Evolutionary conservation across 257 asterid genomes (phyloP), one percentile per base, ranked within the genome.

Genomic region (Lycium barbarum): DNA sequence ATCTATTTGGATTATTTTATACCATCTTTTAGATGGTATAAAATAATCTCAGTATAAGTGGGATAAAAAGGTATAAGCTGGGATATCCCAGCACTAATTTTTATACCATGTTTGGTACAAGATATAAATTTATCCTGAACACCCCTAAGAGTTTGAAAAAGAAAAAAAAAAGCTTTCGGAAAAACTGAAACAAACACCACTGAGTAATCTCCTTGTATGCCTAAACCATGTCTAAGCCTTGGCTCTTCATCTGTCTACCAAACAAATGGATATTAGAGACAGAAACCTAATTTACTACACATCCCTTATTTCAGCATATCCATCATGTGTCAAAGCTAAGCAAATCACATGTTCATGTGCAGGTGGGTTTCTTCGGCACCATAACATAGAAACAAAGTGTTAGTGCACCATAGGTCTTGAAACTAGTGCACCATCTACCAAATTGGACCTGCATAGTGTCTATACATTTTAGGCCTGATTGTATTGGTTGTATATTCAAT

Each of bases 201-300:
- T 59, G 18, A 59, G 22, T 59, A 59, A 59, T n/a, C 66, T 59
- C 67, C 67, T 7, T 13, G n/a, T 47, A 7, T 22, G 2, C 43
- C 47, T 15, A 26, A 9, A 17, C 82, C 49, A 26, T 12, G 47
- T 51, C 47, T 26, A 53, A 76, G 33, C 26, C 63, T 76, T 51
- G 62, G 45, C 33, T 38, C 63, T 51, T 53, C 45, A 53, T 26
- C 26, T 76, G 22, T 53, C 26, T 76, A 14, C 63, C 65, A 53
- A 51, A 51, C 81, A 76, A 74, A 76, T 76, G 15, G 51, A 49
- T 67, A 67, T 76, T 72, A 10, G 80, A 72, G 36, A 45, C 36
- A 43, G 9, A 71, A 9, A 45, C 57, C 57, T 9, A 73, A 73
- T 45, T 45, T 14, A n/a, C 26, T 26, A 26, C 65, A 53, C 65